A percentile compares a stretch with the other conserved stretches of the same genome.
Evolutionary conservation across 768 basidiomycete species (phyloP).

Genomic region (Agaricus bisporus): DNA sequence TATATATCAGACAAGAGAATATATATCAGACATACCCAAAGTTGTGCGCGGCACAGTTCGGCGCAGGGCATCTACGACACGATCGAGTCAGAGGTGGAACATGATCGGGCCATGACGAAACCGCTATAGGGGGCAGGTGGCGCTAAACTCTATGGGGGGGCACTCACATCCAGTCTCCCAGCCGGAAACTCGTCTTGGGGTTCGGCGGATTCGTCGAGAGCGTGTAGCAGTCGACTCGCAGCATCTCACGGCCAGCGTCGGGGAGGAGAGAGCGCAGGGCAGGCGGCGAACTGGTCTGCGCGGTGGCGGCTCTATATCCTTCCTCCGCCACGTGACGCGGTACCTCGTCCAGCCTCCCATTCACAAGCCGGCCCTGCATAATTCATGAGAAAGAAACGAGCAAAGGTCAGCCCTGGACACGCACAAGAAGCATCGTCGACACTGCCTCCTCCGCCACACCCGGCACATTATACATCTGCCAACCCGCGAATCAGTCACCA

Average conservation of each 20-base stretch:
- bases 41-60: constrained; percentile 75
- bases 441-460: no score
- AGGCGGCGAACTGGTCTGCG: no score
- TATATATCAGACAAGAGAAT: constrained; percentile 11
- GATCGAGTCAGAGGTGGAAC: constrained; percentile 14
- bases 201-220: constrained; percentile 71
- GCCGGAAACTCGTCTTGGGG: constrained; percentile 57
- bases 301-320: no score
- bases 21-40: constrained; percentile 50
- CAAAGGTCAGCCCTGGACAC: no score
- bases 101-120: constrained; percentile 14
- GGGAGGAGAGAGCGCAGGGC: background rate
- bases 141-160: constrained; percentile 2
- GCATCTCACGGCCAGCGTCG: background rate
- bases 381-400: no score
- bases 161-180: constrained; percentile 75
- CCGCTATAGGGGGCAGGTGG: constrained; percentile 10
- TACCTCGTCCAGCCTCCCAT: no score
- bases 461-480: no score
- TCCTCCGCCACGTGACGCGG: no score
- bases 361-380: no score
- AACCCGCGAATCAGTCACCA: no score
- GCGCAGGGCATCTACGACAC: constrained; percentile 51
- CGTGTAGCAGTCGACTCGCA: constrained; percentile 28
- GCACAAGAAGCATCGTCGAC: no score